These are phyloP conservation scores for Tolypocladium inflatum DNA, from an alignment of 2,329 filamentous ascomycete species.

Conservation along the genomic window DNA sequence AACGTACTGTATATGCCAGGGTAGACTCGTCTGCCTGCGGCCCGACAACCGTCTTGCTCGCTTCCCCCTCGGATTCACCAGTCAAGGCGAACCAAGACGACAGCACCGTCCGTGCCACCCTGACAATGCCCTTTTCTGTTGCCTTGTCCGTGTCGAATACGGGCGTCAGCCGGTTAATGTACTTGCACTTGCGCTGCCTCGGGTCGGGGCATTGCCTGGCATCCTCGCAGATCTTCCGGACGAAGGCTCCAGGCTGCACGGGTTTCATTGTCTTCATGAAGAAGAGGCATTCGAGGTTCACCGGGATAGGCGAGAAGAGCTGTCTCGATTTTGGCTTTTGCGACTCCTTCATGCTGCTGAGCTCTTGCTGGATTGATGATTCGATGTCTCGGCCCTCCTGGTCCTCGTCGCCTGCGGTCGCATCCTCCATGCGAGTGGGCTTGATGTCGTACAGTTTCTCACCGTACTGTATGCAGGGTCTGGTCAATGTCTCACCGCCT, in stretches of 20 bases:
- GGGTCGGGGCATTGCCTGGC: constrained; percentile 32
- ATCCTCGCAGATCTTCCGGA: constrained; percentile 45
- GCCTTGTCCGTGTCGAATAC: constrained; percentile 50
- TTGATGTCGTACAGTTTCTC: constrained; percentile 49
- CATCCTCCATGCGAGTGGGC: constrained; percentile 20
- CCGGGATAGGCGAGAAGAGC: constrained; percentile 41
- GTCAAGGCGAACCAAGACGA: constrained; percentile 49
- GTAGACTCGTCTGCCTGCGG: constrained; percentile 4
- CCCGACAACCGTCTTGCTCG: constrained; percentile 4
- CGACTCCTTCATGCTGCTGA: constrained; percentile 48
- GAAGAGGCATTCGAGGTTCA: constrained; percentile 52
- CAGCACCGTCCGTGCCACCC: constrained; percentile 54
- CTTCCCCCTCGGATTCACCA: constrained; percentile 9
- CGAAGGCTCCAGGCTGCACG: constrained; percentile 46
- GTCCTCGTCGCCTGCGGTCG: constrained; percentile 28
- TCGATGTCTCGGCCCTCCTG: constrained; percentile 58
- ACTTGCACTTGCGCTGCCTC: constrained; percentile 38
- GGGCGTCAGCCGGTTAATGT: constrained; percentile 50
- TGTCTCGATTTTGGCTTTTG: constrained; percentile 31
- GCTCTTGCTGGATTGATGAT: constrained; percentile 59
- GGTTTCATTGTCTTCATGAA: constrained; percentile 49
- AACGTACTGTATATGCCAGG: constrained; percentile 32
- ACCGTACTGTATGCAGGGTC: constrained; percentile 43
- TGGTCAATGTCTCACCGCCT: constrained; percentile 5
- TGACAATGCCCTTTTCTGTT: constrained; percentile 56